Evolutionary conservation across 257 asterid genomes (phyloP), one percentile per base, ranked within the genome.

Genomic region (Leonotis leonurus): DNA sequence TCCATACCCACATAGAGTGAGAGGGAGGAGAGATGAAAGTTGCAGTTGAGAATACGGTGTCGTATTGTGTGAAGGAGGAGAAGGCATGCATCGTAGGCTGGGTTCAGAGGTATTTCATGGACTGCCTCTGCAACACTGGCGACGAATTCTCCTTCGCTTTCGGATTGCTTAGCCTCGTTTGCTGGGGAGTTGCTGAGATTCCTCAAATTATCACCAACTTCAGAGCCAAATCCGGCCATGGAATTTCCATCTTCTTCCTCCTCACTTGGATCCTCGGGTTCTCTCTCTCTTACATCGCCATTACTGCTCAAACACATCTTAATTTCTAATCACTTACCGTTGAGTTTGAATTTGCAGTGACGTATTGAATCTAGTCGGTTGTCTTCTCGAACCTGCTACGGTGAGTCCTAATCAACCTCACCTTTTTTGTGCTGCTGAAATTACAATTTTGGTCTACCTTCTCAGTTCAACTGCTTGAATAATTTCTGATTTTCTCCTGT

Each of bases 341-440:
- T n/a, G n/a, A n/a, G n/a, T n/a, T n/a, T n/a, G n/a, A 12, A 1
- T 5, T 41, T 41, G 80, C 94, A 92, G 99, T 1, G 99, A 92
- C 62, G 56, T 70, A 5, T 89, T 92, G 74, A 92, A 92, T 64
- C 71, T 92, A 60, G 74, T 69, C 25, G 97, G 99, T 1, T 92
- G 99, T 73, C 73, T 92, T 78, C 93, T 92, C 37, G 99, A 92
- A 65, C 96, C 97, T 60, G 91, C 96, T 8, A 92, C 97, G 13
- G 99, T 92, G 44, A 76, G 81, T 54, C n/a, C n/a, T 45, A 20
- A 8, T 35, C 5, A n/a, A 30, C 1, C 6, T 5, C 9, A 14
- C 48, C 26, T 3, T 27, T 24, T 69, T 25, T 27, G n/a, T n/a
- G n/a, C n/a, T n/a, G n/a, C n/a, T n/a, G n/a, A n/a, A n/a, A n/a